A percentile compares a stretch with the other conserved stretches of the same genome.
phyloP scores from a whole-genome alignment of 2,329 filamentous ascomycete species.

The Venturia oleaginea region DNA sequence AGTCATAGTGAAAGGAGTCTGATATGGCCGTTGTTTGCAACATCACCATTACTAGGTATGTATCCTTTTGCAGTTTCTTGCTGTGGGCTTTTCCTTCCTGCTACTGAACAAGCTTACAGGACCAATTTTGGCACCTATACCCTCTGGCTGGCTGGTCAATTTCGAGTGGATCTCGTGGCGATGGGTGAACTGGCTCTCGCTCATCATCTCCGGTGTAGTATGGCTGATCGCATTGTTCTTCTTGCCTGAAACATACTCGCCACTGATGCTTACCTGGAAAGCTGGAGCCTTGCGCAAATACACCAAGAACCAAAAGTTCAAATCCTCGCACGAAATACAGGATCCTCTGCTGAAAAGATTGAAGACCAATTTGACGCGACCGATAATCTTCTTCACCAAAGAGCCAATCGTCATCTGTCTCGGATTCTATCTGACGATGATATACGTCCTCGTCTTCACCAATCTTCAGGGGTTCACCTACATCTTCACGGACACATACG shows the following conservation, averaged over 20 bases:
- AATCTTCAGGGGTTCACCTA: conserved; percentile 44
- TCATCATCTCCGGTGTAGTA: conserved; percentile 3
- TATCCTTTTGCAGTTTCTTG: not conserved
- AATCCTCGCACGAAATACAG: conserved; percentile 21
- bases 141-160: not conserved
- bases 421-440: conserved; percentile 41
- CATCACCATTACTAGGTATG: not conserved
- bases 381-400: conserved; percentile 30
- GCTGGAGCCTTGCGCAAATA: conserved; percentile 22
- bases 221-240: conserved; percentile 26
- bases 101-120: not conserved
- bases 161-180: conserved; percentile 2
- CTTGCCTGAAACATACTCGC: conserved; percentile 42
- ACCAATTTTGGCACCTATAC: conserved; percentile 6
- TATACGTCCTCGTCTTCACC: conserved; percentile 47
- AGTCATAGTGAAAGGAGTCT: not conserved
- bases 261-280: conserved; percentile 26
- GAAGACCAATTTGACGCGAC: conserved; percentile 15
- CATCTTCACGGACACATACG: conserved; percentile 43
- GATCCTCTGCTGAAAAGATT: conserved; percentile 14
- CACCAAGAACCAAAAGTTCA: conserved; percentile 30
- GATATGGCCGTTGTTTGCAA: not conserved
- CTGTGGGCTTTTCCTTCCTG: not conserved
- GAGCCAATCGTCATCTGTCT: conserved; percentile 37
- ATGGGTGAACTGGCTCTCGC: conserved; percentile 7